phyloP scores from a whole-genome alignment of 495 filamentous ascomycete genomes.

The Cudoniella acicularis region DNA sequence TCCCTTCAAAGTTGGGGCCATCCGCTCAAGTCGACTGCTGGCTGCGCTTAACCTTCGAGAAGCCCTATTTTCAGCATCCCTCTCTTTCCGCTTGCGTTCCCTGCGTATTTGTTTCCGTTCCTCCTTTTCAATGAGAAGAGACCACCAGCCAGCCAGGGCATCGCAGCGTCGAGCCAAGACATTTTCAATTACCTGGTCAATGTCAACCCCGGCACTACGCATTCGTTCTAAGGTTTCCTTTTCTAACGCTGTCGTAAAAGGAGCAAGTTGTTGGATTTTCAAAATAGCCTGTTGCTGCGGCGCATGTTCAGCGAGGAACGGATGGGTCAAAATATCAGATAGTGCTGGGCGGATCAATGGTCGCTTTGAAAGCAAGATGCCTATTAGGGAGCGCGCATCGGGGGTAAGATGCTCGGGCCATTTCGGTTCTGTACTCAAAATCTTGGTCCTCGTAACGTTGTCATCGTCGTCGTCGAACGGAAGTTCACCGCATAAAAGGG shows the following conservation, averaged over 20 bases:
- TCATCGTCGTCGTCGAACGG: slow-evolving; percentile 97
- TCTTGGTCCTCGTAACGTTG: slow-evolving; percentile 75
- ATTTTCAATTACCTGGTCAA: slow-evolving; percentile 90
- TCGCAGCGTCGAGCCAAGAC: slow-evolving; percentile 89
- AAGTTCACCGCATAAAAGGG: slow-evolving; percentile 85
- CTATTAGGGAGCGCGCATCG: slow-evolving; percentile 73
- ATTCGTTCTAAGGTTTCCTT: slow-evolving; percentile 90
- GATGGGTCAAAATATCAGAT: slow-evolving; percentile 82
- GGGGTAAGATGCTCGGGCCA: slow-evolving; percentile 77
- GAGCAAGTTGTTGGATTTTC: slow-evolving; percentile 74
- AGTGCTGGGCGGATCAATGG: slow-evolving; percentile 79
- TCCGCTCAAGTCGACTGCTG: slow-evolving; percentile 75
- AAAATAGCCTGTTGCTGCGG: slow-evolving; percentile 87
- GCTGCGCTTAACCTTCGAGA: slow-evolving; percentile 79
- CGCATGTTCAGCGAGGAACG: slow-evolving; percentile 86
- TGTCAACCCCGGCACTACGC: slow-evolving; percentile 91
- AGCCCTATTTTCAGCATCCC: slow-evolving; percentile 75
- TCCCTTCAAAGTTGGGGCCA: slow-evolving; percentile 68
- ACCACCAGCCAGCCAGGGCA: slow-evolving; percentile 92
- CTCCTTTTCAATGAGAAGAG: slow-evolving; percentile 90
- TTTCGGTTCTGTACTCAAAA: slow-evolving; percentile 76
- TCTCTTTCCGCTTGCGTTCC: slow-evolving; percentile 81
- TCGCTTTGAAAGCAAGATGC: slow-evolving; percentile 78
- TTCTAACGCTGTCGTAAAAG: slow-evolving; percentile 85
- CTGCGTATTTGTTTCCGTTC: slow-evolving; percentile 81